A percentile compares a stretch with the other conserved stretches of the same genome.
phyloP scores from a whole-genome alignment of 768 basidiomycete species.

The Piloderma croceum region DNA sequence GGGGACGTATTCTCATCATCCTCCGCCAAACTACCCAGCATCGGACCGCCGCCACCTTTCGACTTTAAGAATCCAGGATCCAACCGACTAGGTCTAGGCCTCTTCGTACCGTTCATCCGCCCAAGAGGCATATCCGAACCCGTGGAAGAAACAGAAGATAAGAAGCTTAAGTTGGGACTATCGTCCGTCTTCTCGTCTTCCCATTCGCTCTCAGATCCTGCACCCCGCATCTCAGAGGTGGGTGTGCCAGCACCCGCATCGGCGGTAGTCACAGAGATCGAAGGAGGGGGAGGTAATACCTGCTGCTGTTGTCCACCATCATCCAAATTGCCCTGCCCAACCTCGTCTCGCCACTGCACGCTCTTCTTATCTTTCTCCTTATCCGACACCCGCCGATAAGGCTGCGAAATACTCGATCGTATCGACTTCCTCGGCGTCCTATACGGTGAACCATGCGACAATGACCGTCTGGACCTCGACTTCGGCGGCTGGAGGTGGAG shows the following conservation, averaged over 20 bases:
- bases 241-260: constrained; percentile 19
- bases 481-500: background rate
- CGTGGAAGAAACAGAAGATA: background rate
- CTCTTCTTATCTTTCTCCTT: constrained; percentile 65
- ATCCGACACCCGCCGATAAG: constrained; percentile 61
- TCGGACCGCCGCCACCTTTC: constrained; percentile 41
- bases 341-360: constrained; percentile 86
- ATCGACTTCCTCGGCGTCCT: constrained; percentile 69
- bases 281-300: constrained; percentile 17
- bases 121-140: too few relatives aligned
- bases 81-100: constrained; percentile 60
- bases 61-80: constrained; percentile 61
- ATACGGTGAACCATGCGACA: constrained; percentile 24
- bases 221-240: constrained; percentile 11
- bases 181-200: constrained; percentile 86
- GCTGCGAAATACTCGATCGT: constrained; percentile 58
- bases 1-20: constrained; percentile 56
- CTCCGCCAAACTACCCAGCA: constrained; percentile 63
- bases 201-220: constrained; percentile 82
- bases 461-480: constrained; percentile 25
- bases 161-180: constrained; percentile 54
- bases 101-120: too few relatives aligned
- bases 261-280: constrained; percentile 27
- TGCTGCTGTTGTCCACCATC: constrained; percentile 2
- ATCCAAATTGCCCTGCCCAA: constrained; percentile 26